Percentiles rank a stretch among this genome's conserved stretches.
These are phyloP conservation scores for Rhizophagus sp. DNA, from an alignment of 192 early-diverging fungal genomes.

Conservation along the genomic window DNA sequence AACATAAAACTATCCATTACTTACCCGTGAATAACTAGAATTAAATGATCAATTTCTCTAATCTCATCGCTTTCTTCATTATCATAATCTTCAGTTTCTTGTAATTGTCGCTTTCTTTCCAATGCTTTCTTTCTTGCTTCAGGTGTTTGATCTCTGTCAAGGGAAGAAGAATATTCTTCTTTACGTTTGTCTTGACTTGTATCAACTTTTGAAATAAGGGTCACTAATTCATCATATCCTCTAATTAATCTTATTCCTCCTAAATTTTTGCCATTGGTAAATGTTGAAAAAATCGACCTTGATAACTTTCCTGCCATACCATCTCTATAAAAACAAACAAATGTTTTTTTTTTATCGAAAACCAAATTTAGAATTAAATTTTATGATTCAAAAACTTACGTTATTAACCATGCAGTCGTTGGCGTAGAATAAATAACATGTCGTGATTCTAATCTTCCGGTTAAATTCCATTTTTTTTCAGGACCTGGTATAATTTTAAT, in stretches of 20 bases:
- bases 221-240: constrained; percentile 75
- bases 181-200: constrained; percentile 42
- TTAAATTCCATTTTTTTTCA: constrained; percentile 70
- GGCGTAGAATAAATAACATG: constrained; percentile 72
- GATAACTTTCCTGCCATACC: constrained; percentile 60
- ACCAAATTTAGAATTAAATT: background rate
- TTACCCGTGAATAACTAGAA: constrained; percentile 80
- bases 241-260: constrained; percentile 71
- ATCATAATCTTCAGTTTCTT: constrained; percentile 50
- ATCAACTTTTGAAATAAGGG: constrained; percentile 45
- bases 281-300: constrained; percentile 63
- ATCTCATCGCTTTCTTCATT: constrained; percentile 56
- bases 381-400: background rate
- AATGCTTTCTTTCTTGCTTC: constrained; percentile 39
- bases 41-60: constrained; percentile 75
- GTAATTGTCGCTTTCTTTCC: constrained; percentile 40
- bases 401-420: constrained; percentile 58
- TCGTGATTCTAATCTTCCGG: constrained; percentile 76
- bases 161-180: constrained; percentile 11
- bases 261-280: constrained; percentile 55
- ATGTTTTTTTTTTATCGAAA: background rate
- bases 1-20: background rate
- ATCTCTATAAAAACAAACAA: constrained; percentile 47
- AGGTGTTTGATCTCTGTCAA: constrained; percentile 34
- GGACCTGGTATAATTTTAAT: constrained; percentile 16